phyloP scores from a whole-genome alignment of 352 stramenopile species.

The Lagenidium sp. region DNA sequence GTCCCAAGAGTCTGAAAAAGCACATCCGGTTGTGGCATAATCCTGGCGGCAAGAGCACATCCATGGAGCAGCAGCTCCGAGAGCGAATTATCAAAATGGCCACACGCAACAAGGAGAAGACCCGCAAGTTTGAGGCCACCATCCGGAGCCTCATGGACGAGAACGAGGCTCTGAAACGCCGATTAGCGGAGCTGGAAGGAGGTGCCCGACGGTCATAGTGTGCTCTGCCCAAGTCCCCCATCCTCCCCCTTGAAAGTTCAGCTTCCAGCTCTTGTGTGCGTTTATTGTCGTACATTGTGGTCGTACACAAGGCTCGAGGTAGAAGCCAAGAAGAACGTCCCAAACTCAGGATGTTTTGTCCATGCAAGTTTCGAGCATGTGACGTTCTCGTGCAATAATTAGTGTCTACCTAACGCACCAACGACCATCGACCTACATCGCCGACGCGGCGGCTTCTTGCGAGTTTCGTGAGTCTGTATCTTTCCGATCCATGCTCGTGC shows the following conservation, averaged over 20 bases:
- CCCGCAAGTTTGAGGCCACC: constrained; percentile 64
- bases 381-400: too few species aligned
- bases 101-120: constrained; percentile 78
- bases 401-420: too few species aligned
- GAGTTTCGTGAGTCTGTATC: too few species aligned
- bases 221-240: neutral
- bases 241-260: neutral
- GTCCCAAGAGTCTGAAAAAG: constrained; percentile 78
- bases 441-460: too few species aligned
- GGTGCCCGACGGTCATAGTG: constrained; percentile 7
- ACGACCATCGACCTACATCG: too few species aligned
- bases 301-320: too few species aligned
- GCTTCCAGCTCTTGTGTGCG: too few species aligned
- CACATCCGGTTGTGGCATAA: constrained; percentile 80
- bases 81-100: constrained; percentile 85
- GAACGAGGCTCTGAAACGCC: constrained; percentile 59
- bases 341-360: too few species aligned
- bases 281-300: too few species aligned
- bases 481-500: too few species aligned
- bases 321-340: too few species aligned
- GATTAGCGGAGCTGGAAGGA: constrained; percentile 49
- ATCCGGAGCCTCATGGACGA: constrained; percentile 76
- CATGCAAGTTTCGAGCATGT: too few species aligned
- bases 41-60: constrained; percentile 71
- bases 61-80: constrained; percentile 76